Evolutionary conservation across 768 basidiomycete species (phyloP).

Genomic region (Boletales sp.): DNA sequence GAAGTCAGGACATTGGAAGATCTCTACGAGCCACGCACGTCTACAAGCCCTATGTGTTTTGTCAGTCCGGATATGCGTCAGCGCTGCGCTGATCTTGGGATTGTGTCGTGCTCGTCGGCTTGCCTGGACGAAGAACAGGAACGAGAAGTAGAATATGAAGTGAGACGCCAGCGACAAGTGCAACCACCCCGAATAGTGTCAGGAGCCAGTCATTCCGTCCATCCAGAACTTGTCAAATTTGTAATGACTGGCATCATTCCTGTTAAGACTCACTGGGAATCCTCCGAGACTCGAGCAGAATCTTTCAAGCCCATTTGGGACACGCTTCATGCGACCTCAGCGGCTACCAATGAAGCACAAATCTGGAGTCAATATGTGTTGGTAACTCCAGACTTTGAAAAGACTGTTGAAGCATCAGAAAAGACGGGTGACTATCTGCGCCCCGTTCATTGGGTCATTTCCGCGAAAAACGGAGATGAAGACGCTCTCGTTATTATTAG

Average conservation of each 20-base stretch:
- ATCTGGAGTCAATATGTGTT: not conserved
- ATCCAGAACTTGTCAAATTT: not conserved
- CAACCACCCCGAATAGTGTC: no score
- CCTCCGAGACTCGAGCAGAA: not conserved
- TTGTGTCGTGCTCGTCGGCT: no score
- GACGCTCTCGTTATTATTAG: slow-evolving; percentile 21
- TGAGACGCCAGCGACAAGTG: no score
- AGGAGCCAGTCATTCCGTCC: not conserved
- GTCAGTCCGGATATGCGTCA: no score
- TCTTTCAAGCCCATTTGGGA: not conserved
- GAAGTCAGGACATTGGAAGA: no score
- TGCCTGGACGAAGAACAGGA: no score
- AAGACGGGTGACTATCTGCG: not conserved
- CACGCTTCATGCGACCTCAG: not conserved
- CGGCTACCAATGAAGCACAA: not conserved
- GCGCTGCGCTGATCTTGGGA: no score
- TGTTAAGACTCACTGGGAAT: no score
- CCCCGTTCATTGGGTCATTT: not conserved
- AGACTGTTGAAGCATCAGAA: not conserved
- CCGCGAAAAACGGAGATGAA: not conserved
- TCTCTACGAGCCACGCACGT: no score
- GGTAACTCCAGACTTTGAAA: not conserved
- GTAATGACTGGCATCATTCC: not conserved
- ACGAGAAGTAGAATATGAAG: no score
- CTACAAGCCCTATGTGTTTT: no score